phyloP scores from a whole-genome alignment of 331 rosid genomes.

The Saraca asoca region DNA sequence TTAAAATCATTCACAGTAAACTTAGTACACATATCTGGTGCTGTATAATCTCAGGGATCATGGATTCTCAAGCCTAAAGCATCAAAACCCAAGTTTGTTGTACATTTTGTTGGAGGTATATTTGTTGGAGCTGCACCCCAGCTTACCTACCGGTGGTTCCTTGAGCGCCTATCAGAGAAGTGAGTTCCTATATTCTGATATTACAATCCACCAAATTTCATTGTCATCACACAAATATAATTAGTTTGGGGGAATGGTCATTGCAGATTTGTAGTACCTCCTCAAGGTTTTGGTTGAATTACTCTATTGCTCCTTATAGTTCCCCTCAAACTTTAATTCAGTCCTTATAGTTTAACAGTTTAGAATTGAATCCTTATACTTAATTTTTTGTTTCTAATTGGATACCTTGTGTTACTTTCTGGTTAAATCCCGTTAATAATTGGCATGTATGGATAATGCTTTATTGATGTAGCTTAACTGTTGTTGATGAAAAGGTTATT shows the following conservation, averaged over 20 bases:
- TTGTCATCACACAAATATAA: slow-evolving; percentile 15
- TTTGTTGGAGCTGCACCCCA: slow-evolving; percentile 99
- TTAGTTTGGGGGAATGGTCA: neutral
- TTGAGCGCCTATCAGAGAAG: slow-evolving; percentile 87
- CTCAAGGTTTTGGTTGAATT: neutral
- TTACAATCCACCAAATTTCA: neutral
- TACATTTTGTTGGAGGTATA: slow-evolving; percentile 93
- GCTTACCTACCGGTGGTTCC: slow-evolving; percentile 90
- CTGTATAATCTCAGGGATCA: slow-evolving; percentile 68
- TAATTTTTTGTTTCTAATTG: too few species aligned
- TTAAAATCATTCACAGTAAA: slow-evolving; percentile 16
- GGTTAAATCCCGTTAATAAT: too few species aligned
- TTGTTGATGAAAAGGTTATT: too few species aligned
- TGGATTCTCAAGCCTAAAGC: slow-evolving; percentile 88
- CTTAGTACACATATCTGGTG: slow-evolving; percentile 12
- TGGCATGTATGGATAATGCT: too few species aligned
- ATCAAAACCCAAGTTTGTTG: slow-evolving; percentile 67
- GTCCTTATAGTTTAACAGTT: too few species aligned
- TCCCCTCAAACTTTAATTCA: too few species aligned
- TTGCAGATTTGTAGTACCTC: neutral
- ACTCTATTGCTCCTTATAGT: too few species aligned
- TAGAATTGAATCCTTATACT: too few species aligned
- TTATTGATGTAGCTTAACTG: too few species aligned
- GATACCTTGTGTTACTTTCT: too few species aligned
- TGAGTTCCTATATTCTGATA: slow-evolving; percentile 39